Base-by-base conservation (phyloP, 345 rosid genomes). In the Salix caprea region DNA sequence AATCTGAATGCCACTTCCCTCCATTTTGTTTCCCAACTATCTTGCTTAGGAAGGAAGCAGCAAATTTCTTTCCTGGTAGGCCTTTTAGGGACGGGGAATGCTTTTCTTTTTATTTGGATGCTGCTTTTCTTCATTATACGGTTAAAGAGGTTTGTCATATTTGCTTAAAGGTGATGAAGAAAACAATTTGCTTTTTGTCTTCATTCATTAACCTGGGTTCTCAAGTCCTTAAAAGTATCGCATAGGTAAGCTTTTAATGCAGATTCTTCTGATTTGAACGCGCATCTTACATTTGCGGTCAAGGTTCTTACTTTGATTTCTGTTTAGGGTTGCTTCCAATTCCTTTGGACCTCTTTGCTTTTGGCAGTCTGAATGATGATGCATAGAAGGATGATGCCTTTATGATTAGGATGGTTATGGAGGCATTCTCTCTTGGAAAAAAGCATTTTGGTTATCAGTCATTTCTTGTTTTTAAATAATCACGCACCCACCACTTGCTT, bases 31-130 rank as follows among this genome's bases (percentile, higher is more conserved):
- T 70, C 28, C 28, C 12, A 19, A 58, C 74, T 61, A 48, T 61
- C 15, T 44, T 69, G 80, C 26, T 76, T 23, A 69, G 66, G 67
- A 62, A 70, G 58, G 70, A 65, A 10, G 5, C 39, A 68, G 66
- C 39, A 72, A 76, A 44, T 58, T 73, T 54, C 26, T 79, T 23
- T 67, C 56, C 26, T 4, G 2, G 42, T 66, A 81, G 70, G 74
- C 77, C 65, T 56, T 18, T 3, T 70, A 36, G 67, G 62, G 16
- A 82, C 42, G 77, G 40, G 77, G 76, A 64, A 73, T 70, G 74
- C 28, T 69, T 65, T 60, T 26, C 13, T 30, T 65, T 42, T 37
- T 54, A 65, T 58, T 40, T 69, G 69, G 72, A 58, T 69, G 44
- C 36, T 69, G 60, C 21, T 61, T 30, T 56, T 48, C 8, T 65